phyloP scores from a whole-genome alignment of 208 protist genomes.

The Trypanosoma lewisi region DNA sequence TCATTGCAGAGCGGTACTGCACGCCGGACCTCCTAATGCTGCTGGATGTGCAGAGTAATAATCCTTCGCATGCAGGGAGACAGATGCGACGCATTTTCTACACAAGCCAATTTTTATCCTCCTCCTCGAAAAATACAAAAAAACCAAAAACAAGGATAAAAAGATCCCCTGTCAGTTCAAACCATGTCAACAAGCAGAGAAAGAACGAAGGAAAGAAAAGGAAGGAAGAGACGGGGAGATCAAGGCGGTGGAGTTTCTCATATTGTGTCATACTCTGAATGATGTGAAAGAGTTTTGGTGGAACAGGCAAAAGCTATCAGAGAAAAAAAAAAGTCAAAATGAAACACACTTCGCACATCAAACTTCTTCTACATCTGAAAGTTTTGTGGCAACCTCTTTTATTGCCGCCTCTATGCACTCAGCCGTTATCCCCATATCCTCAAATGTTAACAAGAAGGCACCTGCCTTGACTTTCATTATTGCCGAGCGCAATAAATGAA shows the following conservation, averaged over 20 bases:
- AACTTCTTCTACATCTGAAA: constrained; percentile 46
- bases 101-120: neutral
- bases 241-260: too few relatives aligned
- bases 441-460: constrained; percentile 76
- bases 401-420: constrained; percentile 60
- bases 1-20: constrained; percentile 21
- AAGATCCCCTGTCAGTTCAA: too few relatives aligned
- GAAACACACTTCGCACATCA: constrained; percentile 23
- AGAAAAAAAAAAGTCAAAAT: constrained; percentile 25
- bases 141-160: too few relatives aligned
- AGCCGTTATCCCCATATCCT: constrained; percentile 57
- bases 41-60: neutral
- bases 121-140: neutral
- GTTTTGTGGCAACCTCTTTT: constrained; percentile 52
- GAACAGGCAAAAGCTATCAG: too few relatives aligned
- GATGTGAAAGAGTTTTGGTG: too few relatives aligned
- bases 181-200: neutral
- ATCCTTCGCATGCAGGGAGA: neutral
- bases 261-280: too few relatives aligned
- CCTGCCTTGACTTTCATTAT: constrained; percentile 76
- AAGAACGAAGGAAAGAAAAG: constrained; percentile 4
- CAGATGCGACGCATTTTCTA: neutral
- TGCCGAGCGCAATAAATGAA: constrained; percentile 75
- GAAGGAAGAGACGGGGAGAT: too few relatives aligned
- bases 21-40: neutral